A percentile compares a stretch with the other conserved stretches of the same genome.
These are phyloP conservation scores for Cyberlindnera galapagoensis DNA, from an alignment of 805 yeast genomes.

Conservation along the genomic window DNA sequence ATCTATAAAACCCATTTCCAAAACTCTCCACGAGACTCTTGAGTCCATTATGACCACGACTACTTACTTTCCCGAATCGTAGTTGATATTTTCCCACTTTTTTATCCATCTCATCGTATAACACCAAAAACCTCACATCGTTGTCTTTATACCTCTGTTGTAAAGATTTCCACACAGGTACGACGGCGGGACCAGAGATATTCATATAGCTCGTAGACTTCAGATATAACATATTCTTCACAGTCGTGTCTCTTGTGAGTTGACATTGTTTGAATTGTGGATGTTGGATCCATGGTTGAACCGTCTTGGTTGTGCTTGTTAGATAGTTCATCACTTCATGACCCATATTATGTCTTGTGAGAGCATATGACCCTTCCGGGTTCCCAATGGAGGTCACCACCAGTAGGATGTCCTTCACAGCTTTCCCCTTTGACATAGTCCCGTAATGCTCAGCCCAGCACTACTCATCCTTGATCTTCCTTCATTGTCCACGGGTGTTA, in stretches of 20 bases:
- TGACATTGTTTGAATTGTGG: too few species aligned
- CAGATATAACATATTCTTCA: slow-evolving; percentile 40
- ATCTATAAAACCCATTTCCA: slow-evolving; percentile 51
- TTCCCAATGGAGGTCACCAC: slow-evolving; percentile 62
- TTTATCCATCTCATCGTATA: slow-evolving; percentile 76
- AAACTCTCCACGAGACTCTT: slow-evolving; percentile 43
- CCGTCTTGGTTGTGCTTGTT: neutral
- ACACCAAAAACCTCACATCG: slow-evolving; percentile 42
- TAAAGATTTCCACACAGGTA: slow-evolving; percentile 40
- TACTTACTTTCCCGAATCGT: slow-evolving; percentile 51
- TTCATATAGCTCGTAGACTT: slow-evolving; percentile 65
- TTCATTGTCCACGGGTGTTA: too few species aligned
- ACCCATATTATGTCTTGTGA: slow-evolving; percentile 78
- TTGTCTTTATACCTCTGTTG: slow-evolving; percentile 17
- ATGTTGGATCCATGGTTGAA: too few species aligned
- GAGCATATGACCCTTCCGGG: slow-evolving; percentile 55
- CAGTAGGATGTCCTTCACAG: too few species aligned
- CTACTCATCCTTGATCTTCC: too few species aligned
- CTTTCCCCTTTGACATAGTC: too few species aligned
- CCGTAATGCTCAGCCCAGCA: too few species aligned
- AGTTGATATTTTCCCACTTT: slow-evolving; percentile 61
- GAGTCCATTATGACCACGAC: slow-evolving; percentile 84
- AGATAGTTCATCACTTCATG: slow-evolving; percentile 41
- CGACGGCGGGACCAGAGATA: slow-evolving; percentile 52
- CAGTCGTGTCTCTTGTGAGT: too few species aligned